These are phyloP conservation scores for Lagenaria siceraria DNA, from an alignment of 306 rosid genomes.

Conservation along the genomic window DNA sequence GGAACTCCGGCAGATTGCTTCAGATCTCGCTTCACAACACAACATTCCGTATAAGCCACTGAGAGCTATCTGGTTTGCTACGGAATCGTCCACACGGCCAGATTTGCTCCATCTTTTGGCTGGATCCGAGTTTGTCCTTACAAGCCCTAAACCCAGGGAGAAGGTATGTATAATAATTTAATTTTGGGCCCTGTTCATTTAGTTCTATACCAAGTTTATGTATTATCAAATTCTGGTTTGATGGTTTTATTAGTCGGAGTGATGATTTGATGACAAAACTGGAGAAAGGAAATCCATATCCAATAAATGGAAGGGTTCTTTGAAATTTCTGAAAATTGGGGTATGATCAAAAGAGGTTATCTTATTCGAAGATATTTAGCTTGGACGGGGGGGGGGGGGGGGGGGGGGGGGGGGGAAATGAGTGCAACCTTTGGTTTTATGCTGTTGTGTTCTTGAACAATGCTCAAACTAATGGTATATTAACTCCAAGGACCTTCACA, in stretches of 20 bases:
- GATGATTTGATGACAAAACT: background rate
- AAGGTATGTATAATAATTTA: slow-evolving; percentile 29
- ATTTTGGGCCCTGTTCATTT: background rate
- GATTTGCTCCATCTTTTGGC: slow-evolving; percentile 32
- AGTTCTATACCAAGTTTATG: background rate
- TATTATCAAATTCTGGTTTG: background rate
- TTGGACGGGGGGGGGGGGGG: background rate
- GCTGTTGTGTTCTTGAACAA: background rate
- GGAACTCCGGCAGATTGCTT: slow-evolving; percentile 45
- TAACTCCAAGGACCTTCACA: background rate
- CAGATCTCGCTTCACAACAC: slow-evolving; percentile 30
- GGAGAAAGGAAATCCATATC: background rate
- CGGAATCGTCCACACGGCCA: slow-evolving; percentile 31
- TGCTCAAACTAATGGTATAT: background rate
- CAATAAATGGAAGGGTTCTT: background rate
- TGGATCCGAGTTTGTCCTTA: slow-evolving; percentile 37
- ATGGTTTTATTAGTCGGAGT: background rate
- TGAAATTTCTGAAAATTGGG: background rate
- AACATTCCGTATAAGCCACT: slow-evolving; percentile 39
- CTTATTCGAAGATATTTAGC: background rate
- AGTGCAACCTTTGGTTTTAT: background rate
- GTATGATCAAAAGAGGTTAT: background rate
- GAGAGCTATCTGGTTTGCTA: slow-evolving; percentile 48
- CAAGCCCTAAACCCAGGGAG: slow-evolving; percentile 70
- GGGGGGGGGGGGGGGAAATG: background rate